Conservation (phyloP, 352 stramenopile species). For the Vaucheria bursata region DNA sequence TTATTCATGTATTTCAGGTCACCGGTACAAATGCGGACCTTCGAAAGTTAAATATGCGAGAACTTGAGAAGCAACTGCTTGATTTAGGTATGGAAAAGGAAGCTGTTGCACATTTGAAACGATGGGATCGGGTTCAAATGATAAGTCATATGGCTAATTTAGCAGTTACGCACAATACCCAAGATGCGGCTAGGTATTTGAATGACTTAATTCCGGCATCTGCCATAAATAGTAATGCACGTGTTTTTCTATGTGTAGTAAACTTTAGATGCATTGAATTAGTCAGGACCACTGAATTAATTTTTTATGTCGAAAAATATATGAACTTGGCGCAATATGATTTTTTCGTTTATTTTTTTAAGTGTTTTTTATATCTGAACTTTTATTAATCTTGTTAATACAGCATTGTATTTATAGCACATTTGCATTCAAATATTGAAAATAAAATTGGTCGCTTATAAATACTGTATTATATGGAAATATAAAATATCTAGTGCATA, state of each 20-base stretch:
- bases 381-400: too few relatives aligned
- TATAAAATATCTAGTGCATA: neutral
- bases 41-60: constrained; percentile 43
- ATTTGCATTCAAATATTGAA: too few relatives aligned
- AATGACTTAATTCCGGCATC: neutral
- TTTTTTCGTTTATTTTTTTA: too few relatives aligned
- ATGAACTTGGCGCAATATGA: too few relatives aligned
- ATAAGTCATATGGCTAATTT: constrained; percentile 36
- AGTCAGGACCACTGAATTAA: constrained; percentile 3
- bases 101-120: constrained; percentile 26
- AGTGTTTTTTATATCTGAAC: too few relatives aligned
- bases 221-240: neutral
- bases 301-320: neutral
- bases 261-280: neutral
- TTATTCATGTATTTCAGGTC: constrained; percentile 11
- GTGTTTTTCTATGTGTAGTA: neutral
- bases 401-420: too few relatives aligned
- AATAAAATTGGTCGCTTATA: too few relatives aligned
- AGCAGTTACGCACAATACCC: constrained; percentile 22
- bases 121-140: constrained; percentile 46
- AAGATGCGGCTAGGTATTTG: constrained; percentile 12
- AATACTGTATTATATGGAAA: neutral
- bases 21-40: constrained; percentile 39
- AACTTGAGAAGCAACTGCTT: constrained; percentile 35
- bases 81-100: constrained; percentile 27